Conservation (phyloP, 148 eudicot genomes). For the Bassia scoparia region DNA sequence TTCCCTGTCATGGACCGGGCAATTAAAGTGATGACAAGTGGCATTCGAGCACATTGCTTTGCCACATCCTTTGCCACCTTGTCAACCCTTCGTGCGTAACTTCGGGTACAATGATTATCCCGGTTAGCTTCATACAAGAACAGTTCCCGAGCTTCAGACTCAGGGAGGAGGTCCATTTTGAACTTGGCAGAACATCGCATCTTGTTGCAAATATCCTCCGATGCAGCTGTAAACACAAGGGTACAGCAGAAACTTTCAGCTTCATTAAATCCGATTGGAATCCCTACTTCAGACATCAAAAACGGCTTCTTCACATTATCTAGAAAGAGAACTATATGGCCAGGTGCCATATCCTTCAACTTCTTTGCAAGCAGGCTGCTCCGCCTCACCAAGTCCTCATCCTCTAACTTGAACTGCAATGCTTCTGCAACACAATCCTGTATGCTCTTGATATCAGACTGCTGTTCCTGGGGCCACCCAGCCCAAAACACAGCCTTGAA, state of each 20-base stretch:
- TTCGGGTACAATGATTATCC: background rate
- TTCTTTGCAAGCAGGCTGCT: slow-evolving; percentile 12
- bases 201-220: slow-evolving; percentile 18
- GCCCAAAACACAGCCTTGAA: slow-evolving; percentile 25
- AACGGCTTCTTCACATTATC: slow-evolving; percentile 14
- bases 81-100: background rate
- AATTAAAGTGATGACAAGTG: slow-evolving; percentile 12
- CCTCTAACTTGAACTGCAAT: slow-evolving; percentile 14
- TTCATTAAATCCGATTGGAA: background rate
- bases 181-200: slow-evolving; percentile 1
- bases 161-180: slow-evolving; percentile 15
- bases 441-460: background rate
- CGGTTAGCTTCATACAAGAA: slow-evolving; percentile 12
- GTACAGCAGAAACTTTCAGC: slow-evolving; percentile 11
- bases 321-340: slow-evolving; percentile 14
- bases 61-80: slow-evolving; percentile 1
- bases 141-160: slow-evolving; percentile 10
- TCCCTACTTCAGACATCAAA: background rate
- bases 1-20: slow-evolving; percentile 19
- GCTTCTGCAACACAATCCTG: slow-evolving; percentile 12
- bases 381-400: slow-evolving; percentile 19
- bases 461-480: background rate
- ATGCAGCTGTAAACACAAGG: slow-evolving; percentile 18
- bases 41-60: slow-evolving; percentile 13
- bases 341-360: slow-evolving; percentile 12